Evolutionary conservation across 2,329 filamentous ascomycete genomes (phyloP).

Genomic region (Alternaria longipes): DNA sequence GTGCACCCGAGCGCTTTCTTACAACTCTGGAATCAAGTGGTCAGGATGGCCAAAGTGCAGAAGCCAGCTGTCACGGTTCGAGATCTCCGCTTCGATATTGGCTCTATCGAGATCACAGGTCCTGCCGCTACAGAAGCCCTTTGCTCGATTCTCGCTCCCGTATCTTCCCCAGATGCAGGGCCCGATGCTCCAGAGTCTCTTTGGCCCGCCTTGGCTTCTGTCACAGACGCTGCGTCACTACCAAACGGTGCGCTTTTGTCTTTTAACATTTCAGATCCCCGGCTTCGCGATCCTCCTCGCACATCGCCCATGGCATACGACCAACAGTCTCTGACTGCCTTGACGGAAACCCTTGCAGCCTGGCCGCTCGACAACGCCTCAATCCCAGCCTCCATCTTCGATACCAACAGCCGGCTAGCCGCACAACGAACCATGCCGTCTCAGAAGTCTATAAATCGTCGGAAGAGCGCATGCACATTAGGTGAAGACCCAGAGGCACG

Average conservation of each 20-base stretch:
- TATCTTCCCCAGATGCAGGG: constrained; percentile 16
- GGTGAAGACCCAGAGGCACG: constrained; percentile 69
- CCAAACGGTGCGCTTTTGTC: constrained; percentile 74
- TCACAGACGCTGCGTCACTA: constrained; percentile 66
- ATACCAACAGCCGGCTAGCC: constrained; percentile 70
- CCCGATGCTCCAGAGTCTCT: constrained; percentile 47
- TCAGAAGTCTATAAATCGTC: constrained; percentile 82
- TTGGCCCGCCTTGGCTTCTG: constrained; percentile 40
- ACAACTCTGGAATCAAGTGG: constrained; percentile 71
- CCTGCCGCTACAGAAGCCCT: constrained; percentile 84
- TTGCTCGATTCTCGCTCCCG: constrained; percentile 70
- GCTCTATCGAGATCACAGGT: constrained; percentile 74
- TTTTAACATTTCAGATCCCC: constrained; percentile 80
- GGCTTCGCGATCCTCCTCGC: constrained; percentile 78
- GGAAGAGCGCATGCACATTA: constrained; percentile 70
- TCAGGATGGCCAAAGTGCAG: constrained; percentile 66
- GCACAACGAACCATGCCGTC: constrained; percentile 73
- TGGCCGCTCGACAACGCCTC: constrained; percentile 72
- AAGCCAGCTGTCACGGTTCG: constrained; percentile 71
- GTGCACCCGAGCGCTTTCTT: constrained; percentile 84
- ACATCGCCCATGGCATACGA: constrained; percentile 50
- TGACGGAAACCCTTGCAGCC: constrained; percentile 69
- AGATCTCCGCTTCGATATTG: constrained; percentile 76
- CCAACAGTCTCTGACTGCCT: constrained; percentile 38
- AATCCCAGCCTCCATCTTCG: constrained; percentile 68